phyloP scores from a whole-genome alignment of 176 grass and related monocot species.

The Oryza meridionalis region DNA sequence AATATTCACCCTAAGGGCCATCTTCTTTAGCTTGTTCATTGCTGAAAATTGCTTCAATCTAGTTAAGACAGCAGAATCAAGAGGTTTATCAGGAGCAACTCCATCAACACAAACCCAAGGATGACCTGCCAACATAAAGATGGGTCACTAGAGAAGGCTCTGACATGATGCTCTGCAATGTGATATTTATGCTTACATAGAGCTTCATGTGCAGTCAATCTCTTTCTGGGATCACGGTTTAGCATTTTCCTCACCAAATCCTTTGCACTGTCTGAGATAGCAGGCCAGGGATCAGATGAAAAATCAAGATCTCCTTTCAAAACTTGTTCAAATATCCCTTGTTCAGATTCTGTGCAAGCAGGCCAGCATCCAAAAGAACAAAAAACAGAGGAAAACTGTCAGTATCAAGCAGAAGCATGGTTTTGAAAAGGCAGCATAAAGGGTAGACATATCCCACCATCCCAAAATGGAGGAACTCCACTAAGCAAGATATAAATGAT shows the following conservation, averaged over 20 bases:
- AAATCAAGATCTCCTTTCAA: conserved; percentile 63
- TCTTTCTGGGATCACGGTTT: conserved; percentile 58
- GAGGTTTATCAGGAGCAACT: conserved; percentile 74
- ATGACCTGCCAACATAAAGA: conserved; percentile 59
- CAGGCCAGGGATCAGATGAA: conserved; percentile 64
- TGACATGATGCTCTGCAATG: conserved; percentile 17
- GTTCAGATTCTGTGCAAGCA: conserved; percentile 59
- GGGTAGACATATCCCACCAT: conserved; percentile 50
- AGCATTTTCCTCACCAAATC: conserved; percentile 77
- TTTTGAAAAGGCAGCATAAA: conserved; percentile 11
- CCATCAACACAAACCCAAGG: conserved; percentile 79
- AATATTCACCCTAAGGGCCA: conserved; percentile 65
- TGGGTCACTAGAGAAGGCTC: conserved; percentile 18
- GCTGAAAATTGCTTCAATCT: conserved; percentile 84
- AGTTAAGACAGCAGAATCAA: conserved; percentile 77
- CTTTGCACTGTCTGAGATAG: conserved; percentile 71
- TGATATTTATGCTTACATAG: conserved; percentile 44
- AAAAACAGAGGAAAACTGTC: neutral
- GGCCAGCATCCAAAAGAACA: conserved; percentile 22
- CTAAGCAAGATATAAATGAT: conserved; percentile 77
- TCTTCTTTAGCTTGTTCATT: conserved; percentile 88
- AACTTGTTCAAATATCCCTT: conserved; percentile 87
- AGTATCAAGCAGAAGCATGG: conserved; percentile 12
- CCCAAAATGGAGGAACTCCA: conserved; percentile 84
- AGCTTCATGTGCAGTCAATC: conserved; percentile 81